Conservation (phyloP, 1,139 yeast genomes). For the Hansenula lynferdii region DNA sequence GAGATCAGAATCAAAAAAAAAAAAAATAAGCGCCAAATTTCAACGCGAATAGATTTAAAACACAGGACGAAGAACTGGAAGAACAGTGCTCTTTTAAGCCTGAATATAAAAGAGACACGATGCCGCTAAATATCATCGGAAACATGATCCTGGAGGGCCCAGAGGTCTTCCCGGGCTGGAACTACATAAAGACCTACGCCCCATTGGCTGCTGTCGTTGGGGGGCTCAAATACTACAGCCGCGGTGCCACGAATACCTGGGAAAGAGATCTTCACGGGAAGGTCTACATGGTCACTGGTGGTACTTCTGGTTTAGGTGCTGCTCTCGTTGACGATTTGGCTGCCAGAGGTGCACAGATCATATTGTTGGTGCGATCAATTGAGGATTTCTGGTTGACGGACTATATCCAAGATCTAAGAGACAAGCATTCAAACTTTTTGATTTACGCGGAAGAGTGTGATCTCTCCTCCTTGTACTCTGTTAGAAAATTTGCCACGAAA, state of each 20-base stretch:
- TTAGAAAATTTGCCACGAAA: constrained; percentile 88
- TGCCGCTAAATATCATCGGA: constrained; percentile 83
- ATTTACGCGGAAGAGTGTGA: constrained; percentile 90
- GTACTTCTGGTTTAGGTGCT: constrained; percentile 89
- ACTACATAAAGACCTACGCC: constrained; percentile 44
- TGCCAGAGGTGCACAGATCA: constrained; percentile 76
- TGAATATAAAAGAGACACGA: too few species aligned
- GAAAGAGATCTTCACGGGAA: constrained; percentile 89
- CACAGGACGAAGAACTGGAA: background rate
- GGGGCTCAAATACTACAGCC: constrained; percentile 62
- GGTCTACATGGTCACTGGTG: constrained; percentile 82
- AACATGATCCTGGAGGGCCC: constrained; percentile 68
- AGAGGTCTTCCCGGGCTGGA: constrained; percentile 69
- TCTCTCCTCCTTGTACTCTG: constrained; percentile 63
- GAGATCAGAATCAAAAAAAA: background rate
- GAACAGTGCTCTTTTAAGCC: too few species aligned
- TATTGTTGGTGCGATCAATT: constrained; percentile 61
- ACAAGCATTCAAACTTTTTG: constrained; percentile 60
- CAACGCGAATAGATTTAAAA: background rate
- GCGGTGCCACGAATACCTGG: constrained; percentile 82
- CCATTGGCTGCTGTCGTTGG: constrained; percentile 46
- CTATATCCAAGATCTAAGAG: constrained; percentile 72
- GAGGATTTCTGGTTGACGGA: constrained; percentile 77
- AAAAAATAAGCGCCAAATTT: too few species aligned
- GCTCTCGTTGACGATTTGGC: constrained; percentile 73